These are phyloP conservation scores for Zizania latifolia DNA, from an alignment of 176 grass and related monocot species.

Conservation along the genomic window DNA sequence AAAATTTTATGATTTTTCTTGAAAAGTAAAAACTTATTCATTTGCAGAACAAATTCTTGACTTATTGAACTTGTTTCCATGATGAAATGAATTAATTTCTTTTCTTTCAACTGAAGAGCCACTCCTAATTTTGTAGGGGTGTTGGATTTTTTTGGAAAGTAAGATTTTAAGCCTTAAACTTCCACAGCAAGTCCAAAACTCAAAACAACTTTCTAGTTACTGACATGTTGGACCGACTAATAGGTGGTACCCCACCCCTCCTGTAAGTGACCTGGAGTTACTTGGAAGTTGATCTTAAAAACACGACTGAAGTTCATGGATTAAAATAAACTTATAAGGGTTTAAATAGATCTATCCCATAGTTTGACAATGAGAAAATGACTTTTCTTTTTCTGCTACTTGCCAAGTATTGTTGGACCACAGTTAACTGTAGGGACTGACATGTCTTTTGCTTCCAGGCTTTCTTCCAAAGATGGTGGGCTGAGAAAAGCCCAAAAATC, in stretches of 20 bases:
- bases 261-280: background rate
- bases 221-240: background rate
- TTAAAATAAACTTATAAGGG: background rate
- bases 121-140: background rate
- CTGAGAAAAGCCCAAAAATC: constrained; percentile 58
- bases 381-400: background rate
- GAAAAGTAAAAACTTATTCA: background rate
- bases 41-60: background rate
- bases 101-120: background rate
- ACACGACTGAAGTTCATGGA: background rate
- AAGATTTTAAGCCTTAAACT: background rate
- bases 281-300: background rate
- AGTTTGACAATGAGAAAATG: background rate
- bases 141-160: background rate
- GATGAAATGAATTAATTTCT: background rate
- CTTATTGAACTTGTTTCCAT: background rate
- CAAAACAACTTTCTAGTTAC: background rate
- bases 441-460: constrained; percentile 41
- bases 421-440: constrained; percentile 5
- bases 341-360: background rate
- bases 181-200: background rate
- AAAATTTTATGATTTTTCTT: background rate
- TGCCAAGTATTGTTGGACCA: constrained; percentile 4
- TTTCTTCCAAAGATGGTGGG: constrained; percentile 99
- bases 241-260: background rate